Conservation (phyloP, 169 alveolate species). For the Plasmodium ovale region DNA sequence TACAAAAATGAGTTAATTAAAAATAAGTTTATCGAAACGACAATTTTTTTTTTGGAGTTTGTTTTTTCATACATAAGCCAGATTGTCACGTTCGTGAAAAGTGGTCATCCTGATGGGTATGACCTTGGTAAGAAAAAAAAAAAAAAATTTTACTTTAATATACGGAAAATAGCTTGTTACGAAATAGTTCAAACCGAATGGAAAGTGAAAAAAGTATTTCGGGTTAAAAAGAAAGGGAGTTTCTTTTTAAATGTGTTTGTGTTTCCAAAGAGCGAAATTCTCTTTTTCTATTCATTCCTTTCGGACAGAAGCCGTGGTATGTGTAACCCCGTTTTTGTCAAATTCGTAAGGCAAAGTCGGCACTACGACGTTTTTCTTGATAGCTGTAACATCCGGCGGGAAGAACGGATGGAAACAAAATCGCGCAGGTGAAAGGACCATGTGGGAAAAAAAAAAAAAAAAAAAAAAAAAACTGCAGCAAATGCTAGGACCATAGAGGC, state of each 20-base stretch:
- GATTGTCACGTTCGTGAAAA: conserved; percentile 2
- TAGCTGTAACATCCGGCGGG: not conserved
- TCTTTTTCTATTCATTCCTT: conserved; percentile 26
- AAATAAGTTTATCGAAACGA: conserved; percentile 43
- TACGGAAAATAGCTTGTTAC: conserved; percentile 55
- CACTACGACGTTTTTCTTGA: conserved; percentile 48
- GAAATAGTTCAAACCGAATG: conserved; percentile 18
- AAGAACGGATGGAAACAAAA: no score
- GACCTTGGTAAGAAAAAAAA: not conserved
- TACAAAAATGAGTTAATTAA: conserved; percentile 38
- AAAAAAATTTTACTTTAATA: not conserved
- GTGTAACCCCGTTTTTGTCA: conserved; percentile 57
- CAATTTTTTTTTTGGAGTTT: conserved; percentile 46
- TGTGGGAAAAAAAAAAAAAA: not conserved
- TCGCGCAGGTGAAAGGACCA: no score
- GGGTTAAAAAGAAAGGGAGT: conserved; percentile 14
- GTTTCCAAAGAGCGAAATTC: conserved; percentile 14
- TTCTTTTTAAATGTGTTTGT: conserved; percentile 21
- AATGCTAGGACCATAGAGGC: no score
- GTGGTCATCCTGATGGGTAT: not conserved
- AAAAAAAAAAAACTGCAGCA: not conserved
- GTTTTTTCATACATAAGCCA: conserved; percentile 25
- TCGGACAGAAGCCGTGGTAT: not conserved
- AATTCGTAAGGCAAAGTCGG: conserved; percentile 5
- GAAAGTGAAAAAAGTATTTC: conserved; percentile 10